phyloP scores from a whole-genome alignment of 2,329 filamentous ascomycete genomes.

The Cordyceps cicadae region DNA sequence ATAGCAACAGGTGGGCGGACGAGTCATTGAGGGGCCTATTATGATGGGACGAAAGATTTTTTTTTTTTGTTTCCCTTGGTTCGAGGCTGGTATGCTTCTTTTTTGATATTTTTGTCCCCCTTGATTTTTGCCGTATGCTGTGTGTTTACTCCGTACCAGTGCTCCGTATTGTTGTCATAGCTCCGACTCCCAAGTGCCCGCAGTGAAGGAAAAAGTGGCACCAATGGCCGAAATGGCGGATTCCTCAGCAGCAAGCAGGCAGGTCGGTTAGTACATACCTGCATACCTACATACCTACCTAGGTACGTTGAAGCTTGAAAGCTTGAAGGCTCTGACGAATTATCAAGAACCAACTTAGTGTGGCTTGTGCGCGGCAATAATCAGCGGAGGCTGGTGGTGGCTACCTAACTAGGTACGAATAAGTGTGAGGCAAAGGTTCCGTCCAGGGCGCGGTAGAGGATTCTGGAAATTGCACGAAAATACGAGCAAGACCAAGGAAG shows the following conservation, averaged over 20 bases:
- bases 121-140: background rate
- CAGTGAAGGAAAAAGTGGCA: background rate
- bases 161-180: background rate
- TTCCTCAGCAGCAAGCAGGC: background rate
- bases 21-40: background rate
- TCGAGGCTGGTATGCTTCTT: background rate
- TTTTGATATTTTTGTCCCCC: background rate
- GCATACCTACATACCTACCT: too few species aligned
- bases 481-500: background rate
- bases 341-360: background rate
- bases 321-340: too few species aligned
- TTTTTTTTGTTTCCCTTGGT: background rate
- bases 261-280: too few species aligned
- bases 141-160: background rate
- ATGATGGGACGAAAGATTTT: background rate
- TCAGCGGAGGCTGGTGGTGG: background rate
- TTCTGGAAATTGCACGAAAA: background rate
- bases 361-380: conserved; percentile 1
- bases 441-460: background rate
- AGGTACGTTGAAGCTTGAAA: too few species aligned
- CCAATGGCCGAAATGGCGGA: background rate
- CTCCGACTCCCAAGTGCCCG: background rate
- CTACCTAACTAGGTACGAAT: background rate
- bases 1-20: background rate
- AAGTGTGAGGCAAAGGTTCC: background rate